Base-by-base conservation (phyloP, 2,329 filamentous ascomycete genomes). In the Botrytis deweyae region DNA sequence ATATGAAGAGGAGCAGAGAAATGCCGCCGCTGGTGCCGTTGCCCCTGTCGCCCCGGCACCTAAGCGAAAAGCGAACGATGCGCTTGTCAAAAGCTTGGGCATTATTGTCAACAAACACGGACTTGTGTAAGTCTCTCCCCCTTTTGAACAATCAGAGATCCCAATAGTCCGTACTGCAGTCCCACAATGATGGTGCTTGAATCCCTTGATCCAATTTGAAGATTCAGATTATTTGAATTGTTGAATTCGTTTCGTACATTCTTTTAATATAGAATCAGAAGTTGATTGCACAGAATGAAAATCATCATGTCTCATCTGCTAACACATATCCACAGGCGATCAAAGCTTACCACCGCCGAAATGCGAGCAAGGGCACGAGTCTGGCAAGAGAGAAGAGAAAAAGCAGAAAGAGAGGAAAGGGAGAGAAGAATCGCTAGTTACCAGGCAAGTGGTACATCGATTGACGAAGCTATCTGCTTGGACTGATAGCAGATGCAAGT, bases 11-110 rank as follows among this genome's bases (percentile, higher is more conserved):
- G 20, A 49, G 9, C 20, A 49, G 46, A 22, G 20, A 49, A 9
- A 1, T 49, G 46, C 20, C 20, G 6, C 25, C 29, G 29, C 29
- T 29, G 29, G 2, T 29, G 29, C 29, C 49, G 10, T 25, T 4
- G 22, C 9, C 5, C 9, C 46, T 18, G 18, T 42, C 14, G 40
- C 16, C 14, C 40, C 1, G 16, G 16, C 16, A 18, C 16, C 16
- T 16, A 16, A 18, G 6, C 20, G 1, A 49, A 0, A 4, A 10
- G 12, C 49, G 6, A n/a, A n/a, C 5, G 25, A 25, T n/a, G 7
- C 1, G 22, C 0, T n/a, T 58, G n/a, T 14, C 16, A 0, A 8
- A 1, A n/a, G 1, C 25, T 6, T 58, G 14, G n/a, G n/a, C n/a
- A 58, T 58, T 14, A 5, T 1, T 29, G 6, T 58, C 3, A 18